Base-by-base conservation (phyloP, 2,329 filamentous ascomycete genomes). In the Tolypocladium amazonense region DNA sequence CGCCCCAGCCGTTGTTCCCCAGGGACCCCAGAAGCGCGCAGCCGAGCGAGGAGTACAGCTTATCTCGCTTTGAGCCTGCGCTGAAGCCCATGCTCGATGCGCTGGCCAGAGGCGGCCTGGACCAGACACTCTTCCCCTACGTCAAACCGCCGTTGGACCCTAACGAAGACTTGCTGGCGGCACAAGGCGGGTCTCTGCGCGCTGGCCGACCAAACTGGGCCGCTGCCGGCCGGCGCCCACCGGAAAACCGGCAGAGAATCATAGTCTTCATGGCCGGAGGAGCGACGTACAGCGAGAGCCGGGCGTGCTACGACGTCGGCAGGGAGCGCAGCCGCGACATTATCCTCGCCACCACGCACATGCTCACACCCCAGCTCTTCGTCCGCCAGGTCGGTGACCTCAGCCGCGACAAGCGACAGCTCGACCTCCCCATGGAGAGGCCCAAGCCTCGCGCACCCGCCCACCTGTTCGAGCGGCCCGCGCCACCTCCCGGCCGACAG, bases 151-250 rank as follows among this genome's bases (percentile, higher is more conserved):
- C 88, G 7, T 74, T 86, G 47, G 86, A 88, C 65, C 78, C 80
- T 20, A 82, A 83, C 62, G 81, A 84, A 60, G 83, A 87, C 61
- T 75, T 83, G 43, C 68, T 83, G 53, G 77, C 79, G 7, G 78
- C 76, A 4, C 75, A 82, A 33, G 82, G 89, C 64, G 85, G 89
- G 15, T 97, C 93, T 18, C 81, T 99, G 30, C 88, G 94, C 60
- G 90, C 90, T 12, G 92, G 92, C 20, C 95, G 96, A 68, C 94
- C 93, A 1, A 96, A 92, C 50, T 99, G 94, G 94, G 94, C 94
- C 2, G 90, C 90, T 58, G 88, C 89, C 12, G 87, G 91, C 52
- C 82, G 88, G 54, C 83, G 86, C 78, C 61, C 84, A 80, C 62
- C 73, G 1, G 93, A 97, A 71, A 95, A 92, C 64, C 85, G 88